Evolutionary conservation across 495 filamentous ascomycete genomes (phyloP).

Genomic region (Hyphodiscus hymeniophilus): DNA sequence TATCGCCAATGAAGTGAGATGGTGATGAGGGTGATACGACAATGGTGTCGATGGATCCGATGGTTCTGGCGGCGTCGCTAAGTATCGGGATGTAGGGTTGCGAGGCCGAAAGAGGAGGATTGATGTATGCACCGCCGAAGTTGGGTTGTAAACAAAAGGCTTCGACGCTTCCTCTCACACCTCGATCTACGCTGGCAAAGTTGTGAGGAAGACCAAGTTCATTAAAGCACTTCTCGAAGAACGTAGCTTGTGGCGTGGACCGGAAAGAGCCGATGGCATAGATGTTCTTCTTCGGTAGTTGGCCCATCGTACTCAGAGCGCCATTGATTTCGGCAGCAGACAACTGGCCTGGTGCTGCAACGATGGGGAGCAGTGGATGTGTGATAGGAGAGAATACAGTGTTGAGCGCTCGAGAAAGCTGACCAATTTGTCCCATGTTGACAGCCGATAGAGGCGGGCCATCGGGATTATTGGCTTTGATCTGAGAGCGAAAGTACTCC

Average conservation of each 20-base stretch:
- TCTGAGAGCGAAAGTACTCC: constrained; percentile 76
- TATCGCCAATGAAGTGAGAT: constrained; percentile 59
- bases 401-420: constrained; percentile 72
- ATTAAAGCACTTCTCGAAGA: constrained; percentile 84
- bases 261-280: constrained; percentile 70
- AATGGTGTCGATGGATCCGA: constrained; percentile 75
- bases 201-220: constrained; percentile 77
- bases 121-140: constrained; percentile 74
- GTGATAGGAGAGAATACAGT: constrained; percentile 81
- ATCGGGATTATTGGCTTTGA: constrained; percentile 54
- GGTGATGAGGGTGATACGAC: constrained; percentile 39
- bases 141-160: constrained; percentile 56
- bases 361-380: constrained; percentile 73
- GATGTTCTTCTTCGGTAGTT: constrained; percentile 68
- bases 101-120: constrained; percentile 53
- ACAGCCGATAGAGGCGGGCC: constrained; percentile 67
- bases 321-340: constrained; percentile 77
- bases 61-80: constrained; percentile 64
- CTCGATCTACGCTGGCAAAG: constrained; percentile 66
- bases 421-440: constrained; percentile 79
- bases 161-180: constrained; percentile 53
- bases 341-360: constrained; percentile 76
- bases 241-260: constrained; percentile 65
- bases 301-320: constrained; percentile 68
- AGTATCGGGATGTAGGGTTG: constrained; percentile 52